Base-by-base conservation (phyloP, 2,329 filamentous ascomycete genomes). In the Xylaria sp. region DNA sequence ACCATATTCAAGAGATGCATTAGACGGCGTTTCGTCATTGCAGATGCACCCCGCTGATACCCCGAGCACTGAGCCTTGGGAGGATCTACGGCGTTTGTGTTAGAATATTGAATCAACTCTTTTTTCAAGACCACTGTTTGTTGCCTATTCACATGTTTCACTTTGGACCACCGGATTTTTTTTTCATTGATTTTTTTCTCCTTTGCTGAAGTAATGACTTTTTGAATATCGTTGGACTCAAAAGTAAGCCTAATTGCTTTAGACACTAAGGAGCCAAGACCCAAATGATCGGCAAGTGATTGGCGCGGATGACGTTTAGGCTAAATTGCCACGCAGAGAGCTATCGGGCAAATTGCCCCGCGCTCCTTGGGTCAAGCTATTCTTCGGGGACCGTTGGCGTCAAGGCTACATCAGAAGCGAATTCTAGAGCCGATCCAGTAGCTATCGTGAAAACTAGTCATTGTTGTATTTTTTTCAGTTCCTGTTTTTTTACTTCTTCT, bases 1-100 rank as follows among this genome's bases (percentile, higher is more conserved):
- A 74, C 69, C 60, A 73, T 75, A 75, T 64, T 46, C 67, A 61
- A 66, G 67, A 58, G 61, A 65, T 67, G 67, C 70, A 73, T 72
- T 66, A 65, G 64, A 70, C 39, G 69, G 70, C 66, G 70, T 72
- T 50, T 65, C 43, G 12, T 60, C 55, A 39, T 50, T 66, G 41
- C 63, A 66, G 41, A 66, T 66, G 59, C 63, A 41, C 53, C 10
- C 20, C 52, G 41, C 53, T 63, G 34, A 62, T 48, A 55, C 23
- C 36, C 46, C 50, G 56, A 60, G 61, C 43, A 53, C 36, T 20
- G 25, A 41, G 43, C 12, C 36, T 50, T 18, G 15, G 30, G 41
- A 30, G 32, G 4, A 34, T 39, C 10, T 13, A 7, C 25, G 41
- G 48, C 60, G 30, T 48, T 48, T 43, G 43, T 32, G 25, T 18